Conservation (phyloP, 768 basidiomycete genomes). For the Paxillus ammoniavirescens region DNA sequence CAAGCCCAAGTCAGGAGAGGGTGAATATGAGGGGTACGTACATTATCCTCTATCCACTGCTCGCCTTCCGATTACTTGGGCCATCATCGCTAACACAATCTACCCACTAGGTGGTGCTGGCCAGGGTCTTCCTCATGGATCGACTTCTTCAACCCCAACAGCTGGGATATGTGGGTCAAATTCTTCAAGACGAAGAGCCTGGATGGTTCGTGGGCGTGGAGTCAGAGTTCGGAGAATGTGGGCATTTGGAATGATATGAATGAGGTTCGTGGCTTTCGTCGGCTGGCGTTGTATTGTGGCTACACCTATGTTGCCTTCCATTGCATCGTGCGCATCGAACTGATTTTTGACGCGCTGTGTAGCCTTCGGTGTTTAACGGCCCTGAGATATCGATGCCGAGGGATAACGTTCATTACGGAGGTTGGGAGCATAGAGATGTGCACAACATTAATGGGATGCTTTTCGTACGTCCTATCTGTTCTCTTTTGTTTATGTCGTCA, state of each 20-base stretch:
- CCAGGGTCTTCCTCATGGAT: constrained; percentile 95
- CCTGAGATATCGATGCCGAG: constrained; percentile 88
- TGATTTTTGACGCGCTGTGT: constrained; percentile 3
- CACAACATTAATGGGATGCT: constrained; percentile 99
- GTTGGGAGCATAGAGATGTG: constrained; percentile 97
- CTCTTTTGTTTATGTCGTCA: background rate
- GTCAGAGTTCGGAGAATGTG: constrained; percentile 75
- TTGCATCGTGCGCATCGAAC: background rate
- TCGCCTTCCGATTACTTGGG: background rate
- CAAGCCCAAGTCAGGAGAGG: constrained; percentile 75
- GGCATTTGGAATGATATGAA: constrained; percentile 99
- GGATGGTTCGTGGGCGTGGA: constrained; percentile 69
- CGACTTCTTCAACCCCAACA: constrained; percentile 91
- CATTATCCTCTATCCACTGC: background rate
- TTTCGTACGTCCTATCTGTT: constrained; percentile 49
- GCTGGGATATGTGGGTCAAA: constrained; percentile 88
- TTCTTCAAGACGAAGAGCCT: constrained; percentile 68
- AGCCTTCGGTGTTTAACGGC: constrained; percentile 98
- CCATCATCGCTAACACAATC: background rate
- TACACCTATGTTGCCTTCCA: background rate
- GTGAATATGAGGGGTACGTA: constrained; percentile 77
- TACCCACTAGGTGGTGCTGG: constrained; percentile 80
- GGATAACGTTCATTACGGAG: constrained; percentile 81
- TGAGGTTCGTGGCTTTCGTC: constrained; percentile 54
- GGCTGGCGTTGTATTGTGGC: background rate